These are phyloP conservation scores for Inga oerstediana DNA, from an alignment of 306 rosid species.

Conservation along the genomic window DNA sequence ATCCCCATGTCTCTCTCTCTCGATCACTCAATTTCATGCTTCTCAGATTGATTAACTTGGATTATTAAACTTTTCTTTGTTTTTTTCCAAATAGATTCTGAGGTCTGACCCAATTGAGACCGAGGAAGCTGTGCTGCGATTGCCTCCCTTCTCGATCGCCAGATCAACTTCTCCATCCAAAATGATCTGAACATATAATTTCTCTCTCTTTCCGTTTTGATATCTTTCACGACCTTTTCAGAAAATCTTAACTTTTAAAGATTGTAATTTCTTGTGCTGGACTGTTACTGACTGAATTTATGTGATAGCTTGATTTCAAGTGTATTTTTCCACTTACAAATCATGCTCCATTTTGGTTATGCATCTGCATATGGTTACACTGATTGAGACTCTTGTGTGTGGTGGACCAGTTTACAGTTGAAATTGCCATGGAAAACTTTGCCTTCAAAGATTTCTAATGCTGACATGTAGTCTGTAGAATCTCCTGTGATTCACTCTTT, in stretches of 20 bases:
- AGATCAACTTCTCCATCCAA: conserved; percentile 30
- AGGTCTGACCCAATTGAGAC: conserved; percentile 90
- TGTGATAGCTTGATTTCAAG: neutral
- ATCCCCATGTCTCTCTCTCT: conserved; percentile 12
- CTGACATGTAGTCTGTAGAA: neutral
- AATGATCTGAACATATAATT: conserved; percentile 13
- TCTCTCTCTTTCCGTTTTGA: neutral
- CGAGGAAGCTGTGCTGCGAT: conserved; percentile 79
- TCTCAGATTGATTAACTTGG: neutral
- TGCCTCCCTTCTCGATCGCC: conserved; percentile 61
- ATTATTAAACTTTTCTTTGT: neutral
- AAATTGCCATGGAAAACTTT: neutral
- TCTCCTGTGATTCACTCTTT: neutral
- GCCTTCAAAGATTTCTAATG: neutral
- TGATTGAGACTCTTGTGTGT: neutral
- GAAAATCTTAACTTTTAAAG: neutral
- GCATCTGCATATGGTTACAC: neutral
- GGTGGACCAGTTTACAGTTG: neutral
- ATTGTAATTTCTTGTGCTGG: conserved; percentile 12
- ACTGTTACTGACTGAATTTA: neutral
- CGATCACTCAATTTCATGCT: neutral
- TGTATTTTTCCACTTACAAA: neutral
- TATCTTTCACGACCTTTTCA: neutral
- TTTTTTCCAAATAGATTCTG: conserved; percentile 52
- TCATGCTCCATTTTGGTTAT: neutral